Percentiles rank a stretch among this genome's conserved stretches.
phyloP scores from a whole-genome alignment of 352 stramenopile genomes.

The Pythium utonaiense region DNA sequence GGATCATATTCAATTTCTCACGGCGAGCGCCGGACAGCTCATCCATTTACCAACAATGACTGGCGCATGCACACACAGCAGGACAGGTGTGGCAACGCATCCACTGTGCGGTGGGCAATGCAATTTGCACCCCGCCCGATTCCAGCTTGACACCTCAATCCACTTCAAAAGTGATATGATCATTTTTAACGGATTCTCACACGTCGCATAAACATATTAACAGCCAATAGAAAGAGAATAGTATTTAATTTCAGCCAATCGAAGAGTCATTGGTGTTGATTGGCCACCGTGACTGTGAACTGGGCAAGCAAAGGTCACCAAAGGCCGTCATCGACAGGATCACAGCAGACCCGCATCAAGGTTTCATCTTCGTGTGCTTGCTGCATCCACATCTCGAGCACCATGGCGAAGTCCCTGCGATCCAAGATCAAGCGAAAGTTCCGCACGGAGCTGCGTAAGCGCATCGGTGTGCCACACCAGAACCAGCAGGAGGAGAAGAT shows the following conservation, averaged over 20 bases:
- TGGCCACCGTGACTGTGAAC: constrained; percentile 9
- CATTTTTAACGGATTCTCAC: neutral
- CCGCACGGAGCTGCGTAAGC: constrained; percentile 80
- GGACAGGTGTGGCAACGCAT: too few relatives aligned
- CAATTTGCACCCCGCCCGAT: too few relatives aligned
- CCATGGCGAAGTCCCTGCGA: constrained; percentile 86
- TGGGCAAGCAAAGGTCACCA: constrained; percentile 3
- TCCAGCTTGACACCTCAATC: too few relatives aligned
- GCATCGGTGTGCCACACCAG: constrained; percentile 75
- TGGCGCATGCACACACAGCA: too few relatives aligned
- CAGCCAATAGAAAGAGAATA: neutral
- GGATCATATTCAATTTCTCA: too few relatives aligned
- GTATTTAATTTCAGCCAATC: neutral
- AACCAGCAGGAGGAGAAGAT: constrained; percentile 71
- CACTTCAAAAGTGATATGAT: neutral
- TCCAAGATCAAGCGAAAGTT: constrained; percentile 90
- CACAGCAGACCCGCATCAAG: neutral
- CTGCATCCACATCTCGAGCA: constrained; percentile 9
- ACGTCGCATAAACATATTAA: neutral
- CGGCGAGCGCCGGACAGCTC: too few relatives aligned
- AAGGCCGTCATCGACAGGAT: constrained; percentile 4
- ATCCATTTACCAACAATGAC: too few relatives aligned
- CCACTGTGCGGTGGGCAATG: too few relatives aligned
- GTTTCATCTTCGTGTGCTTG: neutral
- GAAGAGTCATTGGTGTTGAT: constrained; percentile 9